These are phyloP conservation scores for Cryptococcus sp. DNA, from an alignment of 1,284 basidiomycete species.

Conservation along the genomic window DNA sequence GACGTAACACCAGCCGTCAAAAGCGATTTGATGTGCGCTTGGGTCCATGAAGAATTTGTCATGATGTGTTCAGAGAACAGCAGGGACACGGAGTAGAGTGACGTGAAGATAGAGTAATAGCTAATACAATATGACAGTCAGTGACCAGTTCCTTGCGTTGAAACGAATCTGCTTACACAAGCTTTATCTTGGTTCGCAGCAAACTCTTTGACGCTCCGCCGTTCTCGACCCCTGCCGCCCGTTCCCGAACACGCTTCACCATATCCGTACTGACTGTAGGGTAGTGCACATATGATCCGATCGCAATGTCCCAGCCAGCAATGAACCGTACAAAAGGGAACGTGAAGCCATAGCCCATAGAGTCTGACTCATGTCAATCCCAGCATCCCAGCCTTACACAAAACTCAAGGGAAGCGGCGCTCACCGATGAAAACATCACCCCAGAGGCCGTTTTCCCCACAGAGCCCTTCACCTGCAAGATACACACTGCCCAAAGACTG, in stretches of 20 bases:
- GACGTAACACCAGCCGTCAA: conserved; percentile 51
- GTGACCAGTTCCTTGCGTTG: not conserved
- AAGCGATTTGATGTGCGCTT: conserved; percentile 75
- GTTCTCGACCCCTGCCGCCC: conserved; percentile 69
- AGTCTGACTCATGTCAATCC: conserved; percentile 61
- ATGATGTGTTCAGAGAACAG: conserved; percentile 70
- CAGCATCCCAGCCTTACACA: not conserved
- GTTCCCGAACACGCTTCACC: conserved; percentile 74
- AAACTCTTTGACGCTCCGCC: conserved; percentile 64
- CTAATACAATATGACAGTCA: conserved; percentile 52
- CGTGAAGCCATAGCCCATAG: conserved; percentile 97
- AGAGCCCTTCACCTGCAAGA: conserved; percentile 69
- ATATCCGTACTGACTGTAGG: conserved; percentile 95
- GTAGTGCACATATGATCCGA: conserved; percentile 94
- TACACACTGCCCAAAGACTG: conserved; percentile 86
- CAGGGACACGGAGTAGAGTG: conserved; percentile 75
- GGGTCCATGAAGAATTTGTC: conserved; percentile 96
- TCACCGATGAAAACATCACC: conserved; percentile 83
- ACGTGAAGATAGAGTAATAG: conserved; percentile 88
- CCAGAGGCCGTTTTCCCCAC: conserved; percentile 49
- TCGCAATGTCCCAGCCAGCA: conserved; percentile 60
- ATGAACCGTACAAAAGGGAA: conserved; percentile 74
- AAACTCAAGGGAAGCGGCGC: conserved; percentile 20
- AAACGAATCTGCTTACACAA: conserved; percentile 60
- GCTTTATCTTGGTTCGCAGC: conserved; percentile 67